Evolutionary conservation across 2,329 filamentous ascomycete species (phyloP).

Genomic region (Colletotrichum eremochloae): DNA sequence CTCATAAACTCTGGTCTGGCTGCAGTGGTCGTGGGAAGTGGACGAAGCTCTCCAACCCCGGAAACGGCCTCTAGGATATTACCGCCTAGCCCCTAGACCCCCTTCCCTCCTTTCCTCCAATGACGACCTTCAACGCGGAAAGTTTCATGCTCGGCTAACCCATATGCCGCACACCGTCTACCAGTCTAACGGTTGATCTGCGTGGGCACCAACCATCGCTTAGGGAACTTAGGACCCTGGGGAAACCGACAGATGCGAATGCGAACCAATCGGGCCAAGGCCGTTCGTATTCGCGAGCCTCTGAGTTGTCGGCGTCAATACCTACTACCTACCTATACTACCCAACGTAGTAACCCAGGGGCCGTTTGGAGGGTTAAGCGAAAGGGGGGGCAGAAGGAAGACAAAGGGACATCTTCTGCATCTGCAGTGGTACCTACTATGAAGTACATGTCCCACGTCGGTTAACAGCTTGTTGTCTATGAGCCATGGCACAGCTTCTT

Average conservation of each 20-base stretch:
- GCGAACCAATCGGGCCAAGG: background rate
- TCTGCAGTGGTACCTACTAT: too few species aligned
- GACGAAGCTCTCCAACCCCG: too few species aligned
- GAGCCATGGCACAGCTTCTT: background rate
- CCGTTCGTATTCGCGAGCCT: background rate
- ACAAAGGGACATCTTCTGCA: too few species aligned
- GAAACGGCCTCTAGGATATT: background rate
- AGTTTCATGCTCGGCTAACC: slow-evolving; percentile 14
- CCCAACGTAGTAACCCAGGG: too few species aligned
- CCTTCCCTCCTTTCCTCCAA: background rate
- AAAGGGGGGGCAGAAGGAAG: background rate
- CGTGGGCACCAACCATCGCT: too few species aligned
- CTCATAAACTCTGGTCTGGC: background rate
- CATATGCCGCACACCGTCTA: slow-evolving; percentile 20
- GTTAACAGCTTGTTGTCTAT: background rate
- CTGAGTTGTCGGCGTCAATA: background rate
- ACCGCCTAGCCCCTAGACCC: background rate
- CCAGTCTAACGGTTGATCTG: slow-evolving; percentile 7
- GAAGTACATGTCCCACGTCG: too few species aligned
- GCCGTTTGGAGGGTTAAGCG: background rate
- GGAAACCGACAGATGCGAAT: background rate
- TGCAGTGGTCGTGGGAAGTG: background rate
- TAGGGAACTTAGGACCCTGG: background rate
- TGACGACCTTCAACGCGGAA: background rate
- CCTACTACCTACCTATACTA: too few species aligned